phyloP scores from a whole-genome alignment of 176 grass and related monocot species.

The Guadua angustifolia region DNA sequence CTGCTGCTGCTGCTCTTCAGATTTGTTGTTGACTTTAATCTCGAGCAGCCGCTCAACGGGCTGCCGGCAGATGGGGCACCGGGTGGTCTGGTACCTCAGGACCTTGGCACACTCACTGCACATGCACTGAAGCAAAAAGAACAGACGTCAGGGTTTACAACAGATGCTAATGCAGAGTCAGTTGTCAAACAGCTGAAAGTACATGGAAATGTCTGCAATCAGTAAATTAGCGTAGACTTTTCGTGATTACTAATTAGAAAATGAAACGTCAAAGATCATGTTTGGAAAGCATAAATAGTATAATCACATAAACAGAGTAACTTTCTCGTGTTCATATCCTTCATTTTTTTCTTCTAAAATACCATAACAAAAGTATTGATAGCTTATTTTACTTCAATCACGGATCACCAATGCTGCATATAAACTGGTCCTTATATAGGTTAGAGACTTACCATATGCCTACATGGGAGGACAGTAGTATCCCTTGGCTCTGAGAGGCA shows the following conservation, averaged over 20 bases:
- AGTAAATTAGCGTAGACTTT: not conserved
- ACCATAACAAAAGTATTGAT: slow-evolving; percentile 1
- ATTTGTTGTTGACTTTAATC: slow-evolving; percentile 88
- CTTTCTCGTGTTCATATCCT: not conserved
- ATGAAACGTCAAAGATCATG: slow-evolving; percentile 1
- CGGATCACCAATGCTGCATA: not conserved
- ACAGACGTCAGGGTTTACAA: slow-evolving; percentile 28
- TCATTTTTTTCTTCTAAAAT: not conserved
- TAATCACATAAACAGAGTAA: not conserved
- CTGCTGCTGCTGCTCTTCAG: slow-evolving; percentile 62
- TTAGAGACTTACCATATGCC: slow-evolving; percentile 82
- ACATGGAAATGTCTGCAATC: not conserved
- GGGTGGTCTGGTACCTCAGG: slow-evolving; percentile 86
- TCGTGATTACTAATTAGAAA: not conserved
- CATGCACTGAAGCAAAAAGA: slow-evolving; percentile 76
- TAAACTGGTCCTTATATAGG: slow-evolving; percentile 5
- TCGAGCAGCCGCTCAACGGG: slow-evolving; percentile 87
- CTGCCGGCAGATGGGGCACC: slow-evolving; percentile 95
- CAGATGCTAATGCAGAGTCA: not conserved
- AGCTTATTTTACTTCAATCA: not conserved
- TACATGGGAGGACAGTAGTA: slow-evolving; percentile 96
- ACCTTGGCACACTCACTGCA: slow-evolving; percentile 96
- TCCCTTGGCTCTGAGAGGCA: slow-evolving; percentile 95
- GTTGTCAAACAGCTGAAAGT: slow-evolving; percentile 15
- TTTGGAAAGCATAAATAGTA: not conserved